Base-by-base conservation (phyloP, 768 basidiomycete species). In the Macrolepiota dolichaula region DNA sequence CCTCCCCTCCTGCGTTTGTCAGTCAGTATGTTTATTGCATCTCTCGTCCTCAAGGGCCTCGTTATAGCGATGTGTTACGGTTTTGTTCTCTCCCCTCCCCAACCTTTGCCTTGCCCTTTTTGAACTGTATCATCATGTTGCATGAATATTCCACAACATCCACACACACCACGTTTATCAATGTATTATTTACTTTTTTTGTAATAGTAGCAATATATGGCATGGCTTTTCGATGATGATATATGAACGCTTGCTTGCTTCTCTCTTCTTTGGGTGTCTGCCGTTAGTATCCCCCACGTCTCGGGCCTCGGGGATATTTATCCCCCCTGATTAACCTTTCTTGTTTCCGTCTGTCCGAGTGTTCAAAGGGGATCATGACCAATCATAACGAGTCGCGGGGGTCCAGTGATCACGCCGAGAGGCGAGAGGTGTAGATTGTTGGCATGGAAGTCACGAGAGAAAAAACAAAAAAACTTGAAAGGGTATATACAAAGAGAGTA, bases 21-120 rank as follows among this genome's bases (percentile, higher is more conserved):
- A 25, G 66, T 69, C 24, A 62, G 44, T 66, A 58, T 73, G 69
- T 42, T 69, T 73, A 49, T 64, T 63, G 25, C 65, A 66, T 25
- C 69, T 25, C 69, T 72, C 46, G 35, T 55, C 17, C 6, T 37
- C 63, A 42, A 38, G 56, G n/a, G n/a, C n/a, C 35, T 59, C 57
- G 46, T n/a, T n/a, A n/a, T 25, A 19, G 40, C 27, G 32, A 17
- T 37, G 17, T 49, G 44, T n/a, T n/a, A n/a, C n/a, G n/a, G n/a
- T n/a, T n/a, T n/a, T n/a, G n/a, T n/a, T n/a, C n/a, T n/a, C n/a
- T n/a, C n/a, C n/a, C n/a, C n/a, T n/a, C n/a, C n/a, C n/a, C 11
- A 17, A 47, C 49, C 40, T 22, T 17, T n/a, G 49, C 13, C 42
- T 36, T 50, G 35, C 22, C 36, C 50, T 50, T 38, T 57, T 50